These are phyloP conservation scores for Gillenia trifoliata DNA, from an alignment of 306 rosid species.

Conservation along the genomic window DNA sequence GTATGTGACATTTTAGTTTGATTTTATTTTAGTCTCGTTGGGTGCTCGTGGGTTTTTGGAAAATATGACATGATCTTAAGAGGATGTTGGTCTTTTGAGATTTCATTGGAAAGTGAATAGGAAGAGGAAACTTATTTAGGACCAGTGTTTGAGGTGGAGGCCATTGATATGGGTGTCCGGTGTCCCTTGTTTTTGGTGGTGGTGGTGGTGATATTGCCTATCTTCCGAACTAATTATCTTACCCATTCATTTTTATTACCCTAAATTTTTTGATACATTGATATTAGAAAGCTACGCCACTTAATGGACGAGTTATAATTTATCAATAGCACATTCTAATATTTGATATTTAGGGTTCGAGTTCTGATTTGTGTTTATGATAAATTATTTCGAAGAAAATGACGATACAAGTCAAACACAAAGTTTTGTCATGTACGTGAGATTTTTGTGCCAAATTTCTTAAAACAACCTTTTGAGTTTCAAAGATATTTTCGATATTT, in stretches of 20 bases:
- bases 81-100: constrained; percentile 97
- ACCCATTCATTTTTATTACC: neutral
- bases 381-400: too few relatives aligned
- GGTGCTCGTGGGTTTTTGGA: constrained; percentile 98
- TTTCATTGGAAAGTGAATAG: constrained; percentile 56
- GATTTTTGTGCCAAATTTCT: too few relatives aligned
- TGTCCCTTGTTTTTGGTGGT: constrained; percentile 14
- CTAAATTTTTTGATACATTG: neutral
- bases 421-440: too few relatives aligned
- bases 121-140: constrained; percentile 24
- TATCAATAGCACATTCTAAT: too few relatives aligned
- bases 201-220: neutral
- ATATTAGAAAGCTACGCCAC: too few relatives aligned
- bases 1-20: constrained; percentile 35
- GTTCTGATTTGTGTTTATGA: too few relatives aligned
- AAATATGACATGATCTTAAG: constrained; percentile 68
- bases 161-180: constrained; percentile 36
- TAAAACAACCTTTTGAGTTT: too few relatives aligned
- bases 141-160: constrained; percentile 11
- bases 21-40: constrained; percentile 42
- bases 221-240: neutral
- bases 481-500: too few relatives aligned
- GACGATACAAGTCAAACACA: too few relatives aligned
- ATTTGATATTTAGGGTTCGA: too few relatives aligned
- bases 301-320: too few relatives aligned